Evolutionary conservation across 106 monocot genomes (phyloP), one percentile per base, ranked within the genome.

Genomic region (Dendrobium catenatum): DNA sequence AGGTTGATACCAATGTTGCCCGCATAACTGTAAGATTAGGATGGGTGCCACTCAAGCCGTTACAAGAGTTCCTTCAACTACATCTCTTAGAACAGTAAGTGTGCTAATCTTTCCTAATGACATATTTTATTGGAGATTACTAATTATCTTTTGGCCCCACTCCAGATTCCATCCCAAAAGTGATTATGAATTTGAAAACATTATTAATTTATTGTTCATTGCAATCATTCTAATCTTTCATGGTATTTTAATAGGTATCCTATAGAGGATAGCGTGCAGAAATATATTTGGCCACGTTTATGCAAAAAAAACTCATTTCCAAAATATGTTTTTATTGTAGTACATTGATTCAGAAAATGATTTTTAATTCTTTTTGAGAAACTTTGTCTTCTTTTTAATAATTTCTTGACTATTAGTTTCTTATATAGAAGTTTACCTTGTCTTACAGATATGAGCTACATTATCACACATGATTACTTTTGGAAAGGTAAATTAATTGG

Each of bases 1-100:
- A 95, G 95, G 95, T 95, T 79, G 95, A 95, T 37, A 93, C 93
- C 26, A 95, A 95, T 82, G 95, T 95, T 37, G 95, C 89, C 51
- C 88, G 95, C 20, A 89, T 95, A 84, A 84, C 86, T 80, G 95
- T 95, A 73, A 89, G 95, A 78, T 47, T 95, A 54, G 95, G 95
- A 81, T 95, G 93, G 95, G 95, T 95, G 44, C 95, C 95, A 73
- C 86, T 95, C 46, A 86, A 93, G 72, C 91, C 95, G 15, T 86
- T 95, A 46, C 95, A 93, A 5, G 95, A 91, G 75, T 87, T 84
- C 29, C 78, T 93, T 79, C 91, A 95, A 78, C 54, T 95, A 68
- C 93, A 95, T 85, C 95, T 95, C 49, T 55, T 95, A 54, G 95
- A 95, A 55, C 76, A 85, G 95, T 95, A 88, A 89, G 89, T 64